Base-by-base conservation (phyloP, 805 yeast genomes). In the Nakazawaea populi region DNA sequence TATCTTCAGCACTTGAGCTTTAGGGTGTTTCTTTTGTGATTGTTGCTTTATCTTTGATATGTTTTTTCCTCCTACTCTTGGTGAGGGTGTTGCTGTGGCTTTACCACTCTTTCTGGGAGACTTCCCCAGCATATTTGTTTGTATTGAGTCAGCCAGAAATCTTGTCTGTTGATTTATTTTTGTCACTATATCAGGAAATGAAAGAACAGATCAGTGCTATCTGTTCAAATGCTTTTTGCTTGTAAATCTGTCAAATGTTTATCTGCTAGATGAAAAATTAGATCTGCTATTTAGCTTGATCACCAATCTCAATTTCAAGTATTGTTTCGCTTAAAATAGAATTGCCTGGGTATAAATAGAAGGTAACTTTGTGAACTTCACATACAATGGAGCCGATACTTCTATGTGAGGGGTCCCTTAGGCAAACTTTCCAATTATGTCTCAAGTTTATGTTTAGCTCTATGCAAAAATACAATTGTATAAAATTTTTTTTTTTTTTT, bases 61-160 rank as follows among this genome's bases (percentile, higher is more conserved):
- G 67, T 52, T 56, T 57, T 53, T 50, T 61, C 51, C 42, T 65
- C 54, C 46, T 18, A 42, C 28, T 11, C 30, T 37, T 10, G 34
- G 29, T 35, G 44, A 10, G n/a, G 50, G 35, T 32, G 47, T 7
- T 28, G 47, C 38, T 35, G 46, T 32, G 59, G 63, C 28, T 53
- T 55, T 46, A 14, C 58, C 48, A 35, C 51, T 56, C 48, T 65
- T 68, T 49, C 63, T 60, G 44, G 67, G 64, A 55, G 60, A 61
- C 49, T 61, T 63, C 10, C 65, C 61, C 70, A 66, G 65, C 46
- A 43, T 43, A 6, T 43, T 14, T 3, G 7, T 14, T 31, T 14
- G 6, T 14, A 14, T 37, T 18, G 24, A 18, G 24, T 18, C 3
- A 18, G 24, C 24, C 24, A 18, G 24, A 18, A 18, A 18, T 18